Percentiles rank a stretch among this genome's conserved stretches.
Conservation (phyloP, 208 protist genomes). For the Blechomonas ayalai region DNA sequence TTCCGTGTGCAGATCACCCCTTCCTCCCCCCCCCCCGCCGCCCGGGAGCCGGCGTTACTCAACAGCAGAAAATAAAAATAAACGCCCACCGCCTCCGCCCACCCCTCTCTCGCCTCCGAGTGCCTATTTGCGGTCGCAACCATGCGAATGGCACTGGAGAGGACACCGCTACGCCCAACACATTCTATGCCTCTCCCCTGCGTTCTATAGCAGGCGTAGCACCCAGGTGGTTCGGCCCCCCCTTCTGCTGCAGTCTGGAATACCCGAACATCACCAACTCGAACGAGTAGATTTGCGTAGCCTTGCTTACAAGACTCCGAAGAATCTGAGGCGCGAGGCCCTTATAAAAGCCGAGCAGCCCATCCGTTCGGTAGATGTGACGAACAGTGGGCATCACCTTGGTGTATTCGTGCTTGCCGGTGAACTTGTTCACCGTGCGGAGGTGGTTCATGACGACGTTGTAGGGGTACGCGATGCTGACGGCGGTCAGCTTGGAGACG, state of each 20-base stretch:
- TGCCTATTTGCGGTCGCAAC: no score
- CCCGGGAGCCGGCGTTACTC: no score
- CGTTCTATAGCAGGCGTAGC: no score
- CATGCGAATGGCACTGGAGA: no score
- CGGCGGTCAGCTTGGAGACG: slow-evolving; percentile 65
- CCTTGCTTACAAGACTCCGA: slow-evolving; percentile 79
- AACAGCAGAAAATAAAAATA: no score
- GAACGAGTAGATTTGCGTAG: slow-evolving; percentile 84
- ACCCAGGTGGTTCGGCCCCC: slow-evolving; percentile 2
- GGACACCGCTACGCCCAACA: no score
- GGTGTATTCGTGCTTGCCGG: slow-evolving; percentile 68
- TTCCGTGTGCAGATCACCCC: no score
- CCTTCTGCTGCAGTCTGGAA: slow-evolving; percentile 20
- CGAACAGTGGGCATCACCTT: slow-evolving; percentile 47
- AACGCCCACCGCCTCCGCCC: no score
- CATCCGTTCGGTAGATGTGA: slow-evolving; percentile 70
- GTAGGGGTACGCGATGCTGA: slow-evolving; percentile 80
- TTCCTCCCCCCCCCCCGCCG: no score
- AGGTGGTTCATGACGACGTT: slow-evolving; percentile 89
- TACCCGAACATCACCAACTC: slow-evolving; percentile 82
- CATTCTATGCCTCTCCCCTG: no score
- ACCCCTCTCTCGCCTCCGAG: no score
- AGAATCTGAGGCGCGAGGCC: slow-evolving; percentile 77
- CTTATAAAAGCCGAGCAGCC: slow-evolving; percentile 86
- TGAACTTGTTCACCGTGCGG: slow-evolving; percentile 77